Conservation (phyloP, 2,329 filamentous ascomycete species). For the Chaetomiaceae sp. region DNA sequence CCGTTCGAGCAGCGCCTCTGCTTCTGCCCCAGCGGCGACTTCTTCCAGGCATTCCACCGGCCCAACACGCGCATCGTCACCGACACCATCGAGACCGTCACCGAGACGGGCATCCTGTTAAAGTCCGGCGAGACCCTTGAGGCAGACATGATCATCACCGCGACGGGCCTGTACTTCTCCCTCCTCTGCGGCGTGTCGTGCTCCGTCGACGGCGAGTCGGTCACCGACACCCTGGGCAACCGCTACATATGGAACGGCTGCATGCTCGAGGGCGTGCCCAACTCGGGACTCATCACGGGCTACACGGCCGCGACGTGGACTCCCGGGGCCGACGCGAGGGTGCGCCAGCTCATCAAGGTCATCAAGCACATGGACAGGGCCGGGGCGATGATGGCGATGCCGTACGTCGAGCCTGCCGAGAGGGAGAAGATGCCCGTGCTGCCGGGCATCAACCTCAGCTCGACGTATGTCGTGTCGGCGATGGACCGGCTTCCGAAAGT, state of each 20-base stretch:
- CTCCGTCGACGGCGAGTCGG: slow-evolving; percentile 48
- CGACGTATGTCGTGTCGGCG: slow-evolving; percentile 28
- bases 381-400: slow-evolving; percentile 25
- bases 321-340: slow-evolving; percentile 55
- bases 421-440: slow-evolving; percentile 18
- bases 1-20: slow-evolving; percentile 75
- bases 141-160: slow-evolving; percentile 65
- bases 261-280: slow-evolving; percentile 65
- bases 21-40: slow-evolving; percentile 55
- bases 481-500: slow-evolving; percentile 27
- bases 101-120: slow-evolving; percentile 44
- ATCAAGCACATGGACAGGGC: slow-evolving; percentile 43
- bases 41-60: slow-evolving; percentile 46
- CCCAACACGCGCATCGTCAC: slow-evolving; percentile 47
- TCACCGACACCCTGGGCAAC: slow-evolving; percentile 39
- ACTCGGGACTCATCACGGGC: slow-evolving; percentile 56
- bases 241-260: slow-evolving; percentile 59
- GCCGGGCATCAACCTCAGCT: slow-evolving; percentile 25
- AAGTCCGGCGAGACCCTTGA: slow-evolving; percentile 47
- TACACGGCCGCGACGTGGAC: slow-evolving; percentile 67
- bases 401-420: slow-evolving; percentile 21
- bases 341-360: slow-evolving; percentile 45
- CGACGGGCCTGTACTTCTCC: slow-evolving; percentile 60
- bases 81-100: slow-evolving; percentile 49
- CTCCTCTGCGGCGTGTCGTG: slow-evolving; percentile 52